Evolutionary conservation across 441 rosid species (phyloP).

Genomic region (Gossypium gossypioides): DNA sequence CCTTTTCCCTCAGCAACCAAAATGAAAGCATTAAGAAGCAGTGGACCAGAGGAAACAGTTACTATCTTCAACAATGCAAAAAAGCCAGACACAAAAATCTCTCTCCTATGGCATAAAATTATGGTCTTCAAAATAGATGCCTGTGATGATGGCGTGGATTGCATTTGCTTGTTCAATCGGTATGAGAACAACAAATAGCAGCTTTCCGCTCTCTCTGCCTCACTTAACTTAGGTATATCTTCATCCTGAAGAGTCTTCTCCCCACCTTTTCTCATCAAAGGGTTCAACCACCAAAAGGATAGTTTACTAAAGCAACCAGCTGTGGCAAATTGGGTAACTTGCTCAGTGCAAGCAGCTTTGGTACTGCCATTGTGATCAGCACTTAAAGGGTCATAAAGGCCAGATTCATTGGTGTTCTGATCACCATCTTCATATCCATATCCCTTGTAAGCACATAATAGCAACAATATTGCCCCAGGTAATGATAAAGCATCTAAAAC

Average conservation of each 20-base stretch:
- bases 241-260: constrained; percentile 59
- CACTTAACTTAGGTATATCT: constrained; percentile 53
- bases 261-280: constrained; percentile 60
- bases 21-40: constrained; percentile 78
- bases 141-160: constrained; percentile 29
- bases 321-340: constrained; percentile 39
- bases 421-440: constrained; percentile 22
- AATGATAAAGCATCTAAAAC: constrained; percentile 45
- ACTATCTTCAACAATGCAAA: constrained; percentile 73
- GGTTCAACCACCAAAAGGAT: constrained; percentile 89
- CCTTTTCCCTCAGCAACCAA: constrained; percentile 73
- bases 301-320: constrained; percentile 58
- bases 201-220: constrained; percentile 56
- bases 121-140: constrained; percentile 60
- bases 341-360: constrained; percentile 19
- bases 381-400: constrained; percentile 50
- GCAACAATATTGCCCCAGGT: constrained; percentile 52
- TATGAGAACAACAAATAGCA: constrained; percentile 54
- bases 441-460: constrained; percentile 44
- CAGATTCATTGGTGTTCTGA: constrained; percentile 19
- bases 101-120: constrained; percentile 57
- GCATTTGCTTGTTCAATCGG: constrained; percentile 40
- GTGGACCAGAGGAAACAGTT: constrained; percentile 67
- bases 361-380: constrained; percentile 21
- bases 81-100: constrained; percentile 64